These are phyloP conservation scores for Backusella circina DNA, from an alignment of 192 early-diverging fungal genomes.

Conservation along the genomic window DNA sequence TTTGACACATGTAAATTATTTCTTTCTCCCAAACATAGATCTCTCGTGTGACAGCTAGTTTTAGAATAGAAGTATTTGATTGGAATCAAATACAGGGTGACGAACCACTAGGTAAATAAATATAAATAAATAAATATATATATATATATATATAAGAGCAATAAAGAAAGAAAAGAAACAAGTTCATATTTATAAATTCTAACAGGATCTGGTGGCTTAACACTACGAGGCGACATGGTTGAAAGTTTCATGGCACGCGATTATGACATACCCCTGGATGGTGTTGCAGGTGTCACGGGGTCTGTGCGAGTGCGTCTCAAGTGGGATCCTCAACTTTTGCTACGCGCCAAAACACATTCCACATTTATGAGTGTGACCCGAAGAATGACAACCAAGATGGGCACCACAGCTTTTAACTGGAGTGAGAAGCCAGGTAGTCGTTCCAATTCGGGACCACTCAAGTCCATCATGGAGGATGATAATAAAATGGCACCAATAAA, in stretches of 20 bases:
- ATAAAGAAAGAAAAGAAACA: not conserved
- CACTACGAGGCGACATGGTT: constrained; percentile 23
- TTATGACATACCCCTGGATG: constrained; percentile 35
- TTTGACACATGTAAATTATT: not conserved
- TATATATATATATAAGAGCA: too few species aligned
- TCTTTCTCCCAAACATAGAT: constrained; percentile 1
- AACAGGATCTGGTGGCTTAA: constrained; percentile 29
- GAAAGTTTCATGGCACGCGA: constrained; percentile 38
- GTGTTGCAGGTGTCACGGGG: constrained; percentile 25
- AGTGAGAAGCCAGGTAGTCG: not conserved
- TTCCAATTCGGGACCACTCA: not conserved
- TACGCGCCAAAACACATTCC: constrained; percentile 46
- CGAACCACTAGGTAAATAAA: constrained; percentile 42
- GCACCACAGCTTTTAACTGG: not conserved
- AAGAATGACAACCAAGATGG: constrained; percentile 42
- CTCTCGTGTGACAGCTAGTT: constrained; percentile 26
- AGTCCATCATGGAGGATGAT: not conserved
- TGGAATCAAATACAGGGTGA: constrained; percentile 61
- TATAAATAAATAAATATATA: too few species aligned
- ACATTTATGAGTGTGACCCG: constrained; percentile 34
- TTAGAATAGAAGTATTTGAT: constrained; percentile 62
- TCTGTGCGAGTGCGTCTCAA: constrained; percentile 48
- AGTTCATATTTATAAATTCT: not conserved
- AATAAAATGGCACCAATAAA: not conserved
- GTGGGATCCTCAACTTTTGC: constrained; percentile 56